Conservation (phyloP, 805 yeast species). For the Torulaspora quercuum region DNA sequence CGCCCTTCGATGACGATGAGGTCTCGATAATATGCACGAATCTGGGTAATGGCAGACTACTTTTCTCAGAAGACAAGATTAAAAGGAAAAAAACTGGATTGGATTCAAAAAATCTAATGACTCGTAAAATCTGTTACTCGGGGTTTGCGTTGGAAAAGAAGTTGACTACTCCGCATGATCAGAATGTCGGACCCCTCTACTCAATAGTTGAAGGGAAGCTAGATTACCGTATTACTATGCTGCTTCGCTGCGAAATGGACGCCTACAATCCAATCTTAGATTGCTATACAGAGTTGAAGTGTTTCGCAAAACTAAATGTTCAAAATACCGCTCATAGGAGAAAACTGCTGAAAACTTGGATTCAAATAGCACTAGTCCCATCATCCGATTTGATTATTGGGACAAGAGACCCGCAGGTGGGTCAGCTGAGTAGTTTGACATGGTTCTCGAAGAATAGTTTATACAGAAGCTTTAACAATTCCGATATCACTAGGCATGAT, state of each 20-base stretch:
- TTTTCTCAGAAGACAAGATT: constrained; percentile 22
- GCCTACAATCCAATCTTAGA: constrained; percentile 22
- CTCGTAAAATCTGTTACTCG: constrained; percentile 26
- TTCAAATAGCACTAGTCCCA: constrained; percentile 32
- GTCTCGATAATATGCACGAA: constrained; percentile 20
- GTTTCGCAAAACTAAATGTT: constrained; percentile 26
- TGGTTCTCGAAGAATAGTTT: constrained; percentile 24
- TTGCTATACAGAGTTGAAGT: constrained; percentile 33
- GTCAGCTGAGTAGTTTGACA: constrained; percentile 25
- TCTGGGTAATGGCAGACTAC: constrained; percentile 19
- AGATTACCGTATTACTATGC: constrained; percentile 18
- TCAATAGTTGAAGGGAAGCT: constrained; percentile 29
- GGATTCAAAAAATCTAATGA: constrained; percentile 12
- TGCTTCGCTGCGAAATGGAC: constrained; percentile 37
- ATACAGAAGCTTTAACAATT: constrained; percentile 22
- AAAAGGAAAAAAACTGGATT: constrained; percentile 8
- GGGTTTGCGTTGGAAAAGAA: constrained; percentile 35
- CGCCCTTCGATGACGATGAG: constrained; percentile 18
- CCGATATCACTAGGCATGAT: constrained; percentile 14
- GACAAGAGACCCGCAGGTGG: constrained; percentile 25
- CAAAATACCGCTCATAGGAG: constrained; percentile 26
- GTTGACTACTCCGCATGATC: constrained; percentile 14
- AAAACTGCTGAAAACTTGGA: constrained; percentile 35
- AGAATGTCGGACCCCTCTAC: constrained; percentile 16
- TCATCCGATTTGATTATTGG: constrained; percentile 33